Conservation (phyloP, 2,329 filamentous ascomycete genomes). For the Plectosphaerella cucumerina region DNA sequence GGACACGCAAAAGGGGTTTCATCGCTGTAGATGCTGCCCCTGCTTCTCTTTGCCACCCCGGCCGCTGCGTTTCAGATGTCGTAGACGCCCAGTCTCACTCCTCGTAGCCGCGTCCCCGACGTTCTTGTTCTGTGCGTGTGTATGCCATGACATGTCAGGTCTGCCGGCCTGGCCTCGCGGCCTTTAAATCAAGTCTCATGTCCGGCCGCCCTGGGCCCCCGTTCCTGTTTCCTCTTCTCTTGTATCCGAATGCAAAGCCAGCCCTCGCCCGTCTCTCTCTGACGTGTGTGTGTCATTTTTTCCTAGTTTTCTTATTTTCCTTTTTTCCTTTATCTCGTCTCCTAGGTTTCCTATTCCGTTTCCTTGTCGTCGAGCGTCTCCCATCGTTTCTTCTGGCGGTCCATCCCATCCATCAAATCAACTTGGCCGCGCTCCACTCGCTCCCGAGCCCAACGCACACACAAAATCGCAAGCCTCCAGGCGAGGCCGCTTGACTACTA, state of each 20-base stretch:
- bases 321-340: constrained; percentile 18
- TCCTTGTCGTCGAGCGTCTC: constrained; percentile 6
- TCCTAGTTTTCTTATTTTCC: constrained; percentile 17
- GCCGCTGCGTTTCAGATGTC: constrained; percentile 14
- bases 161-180: constrained; percentile 1
- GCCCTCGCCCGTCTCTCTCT: constrained; percentile 12
- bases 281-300: constrained; percentile 20
- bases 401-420: no score
- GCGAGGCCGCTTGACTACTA: constrained; percentile 10
- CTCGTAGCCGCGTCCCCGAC: constrained; percentile 17
- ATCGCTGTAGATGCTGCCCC: constrained; percentile 28
- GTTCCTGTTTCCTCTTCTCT: constrained; percentile 8
- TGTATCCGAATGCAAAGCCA: constrained; percentile 13
- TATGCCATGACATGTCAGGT: constrained; percentile 4
- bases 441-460: constrained; percentile 3
- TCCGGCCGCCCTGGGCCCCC: constrained; percentile 10
- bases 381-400: no score
- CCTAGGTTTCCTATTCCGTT: constrained; percentile 6
- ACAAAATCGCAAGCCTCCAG: constrained; percentile 9
- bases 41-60: constrained; percentile 18
- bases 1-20: constrained; percentile 51
- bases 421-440: constrained; percentile 6
- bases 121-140: constrained; percentile 9
- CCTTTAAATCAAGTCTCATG: constrained; percentile 14
- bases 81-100: constrained; percentile 14